Evolutionary conservation across 768 basidiomycete species (phyloP).

Genomic region (Mycena alexandri): DNA sequence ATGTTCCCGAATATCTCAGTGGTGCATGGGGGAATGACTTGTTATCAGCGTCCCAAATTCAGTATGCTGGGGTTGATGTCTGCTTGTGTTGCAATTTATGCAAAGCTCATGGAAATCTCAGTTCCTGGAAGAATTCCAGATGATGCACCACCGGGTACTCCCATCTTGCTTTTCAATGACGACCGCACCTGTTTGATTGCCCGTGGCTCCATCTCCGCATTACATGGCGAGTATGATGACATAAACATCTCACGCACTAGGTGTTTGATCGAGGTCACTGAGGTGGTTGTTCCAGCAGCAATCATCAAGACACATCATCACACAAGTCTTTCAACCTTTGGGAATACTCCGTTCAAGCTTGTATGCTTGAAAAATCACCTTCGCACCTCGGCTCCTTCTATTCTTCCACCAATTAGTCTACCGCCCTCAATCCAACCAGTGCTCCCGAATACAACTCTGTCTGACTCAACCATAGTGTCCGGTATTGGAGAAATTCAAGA

Average conservation of each 20-base stretch:
- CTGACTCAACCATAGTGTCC: no score
- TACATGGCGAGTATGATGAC: neutral
- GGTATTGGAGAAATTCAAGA: no score
- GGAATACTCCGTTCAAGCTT: neutral
- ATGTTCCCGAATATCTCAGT: neutral
- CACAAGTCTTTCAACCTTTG: neutral
- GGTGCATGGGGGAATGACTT: neutral
- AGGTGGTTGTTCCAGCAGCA: constrained; percentile 11
- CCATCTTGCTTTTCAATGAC: neutral
- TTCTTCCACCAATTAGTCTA: no score
- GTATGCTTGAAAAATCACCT: constrained; percentile 4
- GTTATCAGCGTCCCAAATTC: neutral
- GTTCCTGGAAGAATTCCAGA: no score
- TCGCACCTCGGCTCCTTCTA: no score
- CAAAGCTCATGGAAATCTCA: no score
- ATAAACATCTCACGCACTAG: constrained; percentile 31
- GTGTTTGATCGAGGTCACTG: constrained; percentile 24
- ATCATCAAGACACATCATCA: constrained; percentile 11
- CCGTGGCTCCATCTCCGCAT: neutral
- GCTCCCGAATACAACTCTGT: no score
- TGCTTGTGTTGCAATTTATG: constrained; percentile 5
- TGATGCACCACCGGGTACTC: no score
- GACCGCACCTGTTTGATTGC: neutral
- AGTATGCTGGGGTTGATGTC: constrained; percentile 3
- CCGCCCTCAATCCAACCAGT: no score